These are phyloP conservation scores for Urtica urens DNA, from an alignment of 306 rosid species.

Conservation along the genomic window DNA sequence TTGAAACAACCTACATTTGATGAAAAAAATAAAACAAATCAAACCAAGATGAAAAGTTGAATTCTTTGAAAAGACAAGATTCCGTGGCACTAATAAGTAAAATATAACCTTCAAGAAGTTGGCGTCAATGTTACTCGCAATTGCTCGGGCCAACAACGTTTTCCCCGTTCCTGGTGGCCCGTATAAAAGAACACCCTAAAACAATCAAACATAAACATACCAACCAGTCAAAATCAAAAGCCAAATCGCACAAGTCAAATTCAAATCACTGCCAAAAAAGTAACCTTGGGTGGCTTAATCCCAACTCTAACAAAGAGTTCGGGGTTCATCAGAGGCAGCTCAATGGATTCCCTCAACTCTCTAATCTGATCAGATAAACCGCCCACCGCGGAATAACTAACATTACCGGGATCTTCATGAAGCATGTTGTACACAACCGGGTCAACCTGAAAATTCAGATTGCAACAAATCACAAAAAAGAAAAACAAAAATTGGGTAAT, in stretches of 20 bases:
- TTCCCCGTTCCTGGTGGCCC: slow-evolving; percentile 36
- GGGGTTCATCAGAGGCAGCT: slow-evolving; percentile 92
- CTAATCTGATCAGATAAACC: slow-evolving; percentile 96
- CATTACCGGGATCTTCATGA: slow-evolving; percentile 95
- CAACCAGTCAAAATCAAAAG: neutral
- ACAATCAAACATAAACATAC: neutral
- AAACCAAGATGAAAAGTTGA: neutral
- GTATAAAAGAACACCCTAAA: slow-evolving; percentile 26
- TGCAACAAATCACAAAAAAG: slow-evolving; percentile 7
- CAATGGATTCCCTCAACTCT: slow-evolving; percentile 90
- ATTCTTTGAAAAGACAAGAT: neutral
- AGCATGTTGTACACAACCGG: slow-evolving; percentile 92
- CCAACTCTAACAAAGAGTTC: slow-evolving; percentile 95
- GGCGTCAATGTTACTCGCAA: slow-evolving; percentile 82
- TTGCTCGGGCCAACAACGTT: slow-evolving; percentile 26
- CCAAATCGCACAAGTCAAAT: too few species aligned
- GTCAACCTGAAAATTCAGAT: slow-evolving; percentile 55
- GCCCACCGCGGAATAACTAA: slow-evolving; percentile 98
- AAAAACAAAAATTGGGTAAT: neutral
- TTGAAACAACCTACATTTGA: slow-evolving; percentile 69
- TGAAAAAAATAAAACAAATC: neutral
- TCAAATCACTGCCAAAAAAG: neutral
- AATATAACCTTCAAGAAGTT: slow-evolving; percentile 73
- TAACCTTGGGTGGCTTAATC: slow-evolving; percentile 93
- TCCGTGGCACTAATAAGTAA: neutral